Evolutionary conservation across 2,329 filamentous ascomycete species (phyloP).

Genomic region (Bipolaris zeicola): DNA sequence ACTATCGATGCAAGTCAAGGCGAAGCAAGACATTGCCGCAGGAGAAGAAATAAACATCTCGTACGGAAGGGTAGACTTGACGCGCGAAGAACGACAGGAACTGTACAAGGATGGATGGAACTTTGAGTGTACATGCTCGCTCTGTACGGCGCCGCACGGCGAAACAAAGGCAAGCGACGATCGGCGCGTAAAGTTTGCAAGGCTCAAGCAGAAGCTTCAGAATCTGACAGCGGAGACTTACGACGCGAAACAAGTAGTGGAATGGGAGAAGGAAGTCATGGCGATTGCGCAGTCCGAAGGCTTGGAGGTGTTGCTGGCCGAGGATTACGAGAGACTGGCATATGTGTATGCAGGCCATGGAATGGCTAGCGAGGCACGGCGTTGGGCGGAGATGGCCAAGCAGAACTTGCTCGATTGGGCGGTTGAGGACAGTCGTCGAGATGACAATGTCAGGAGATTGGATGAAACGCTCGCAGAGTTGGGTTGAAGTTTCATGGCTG

Average conservation of each 20-base stretch:
- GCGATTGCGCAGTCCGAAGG: slow-evolving; percentile 28
- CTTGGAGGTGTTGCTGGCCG: slow-evolving; percentile 26
- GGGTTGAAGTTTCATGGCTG: not conserved
- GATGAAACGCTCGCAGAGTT: slow-evolving; percentile 28
- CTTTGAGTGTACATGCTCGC: slow-evolving; percentile 29
- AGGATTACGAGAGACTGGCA: slow-evolving; percentile 33
- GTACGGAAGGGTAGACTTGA: slow-evolving; percentile 29
- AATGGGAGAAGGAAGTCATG: slow-evolving; percentile 33
- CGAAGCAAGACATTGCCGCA: slow-evolving; percentile 22
- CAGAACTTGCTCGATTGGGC: slow-evolving; percentile 28
- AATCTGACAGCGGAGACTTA: slow-evolving; percentile 27
- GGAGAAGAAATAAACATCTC: slow-evolving; percentile 35
- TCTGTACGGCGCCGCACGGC: slow-evolving; percentile 25
- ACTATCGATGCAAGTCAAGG: slow-evolving; percentile 30
- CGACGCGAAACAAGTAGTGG: slow-evolving; percentile 27
- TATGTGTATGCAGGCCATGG: slow-evolving; percentile 32
- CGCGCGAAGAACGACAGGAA: slow-evolving; percentile 22
- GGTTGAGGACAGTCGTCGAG: slow-evolving; percentile 23
- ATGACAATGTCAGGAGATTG: slow-evolving; percentile 22
- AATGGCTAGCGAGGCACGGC: slow-evolving; percentile 18
- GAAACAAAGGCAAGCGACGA: slow-evolving; percentile 26
- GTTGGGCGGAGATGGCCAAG: slow-evolving; percentile 28
- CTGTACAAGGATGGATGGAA: slow-evolving; percentile 31
- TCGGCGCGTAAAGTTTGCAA: slow-evolving; percentile 23
- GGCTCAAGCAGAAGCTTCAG: slow-evolving; percentile 20